phyloP scores from a whole-genome alignment of 345 rosid genomes.

The Corchorus capsularis region DNA sequence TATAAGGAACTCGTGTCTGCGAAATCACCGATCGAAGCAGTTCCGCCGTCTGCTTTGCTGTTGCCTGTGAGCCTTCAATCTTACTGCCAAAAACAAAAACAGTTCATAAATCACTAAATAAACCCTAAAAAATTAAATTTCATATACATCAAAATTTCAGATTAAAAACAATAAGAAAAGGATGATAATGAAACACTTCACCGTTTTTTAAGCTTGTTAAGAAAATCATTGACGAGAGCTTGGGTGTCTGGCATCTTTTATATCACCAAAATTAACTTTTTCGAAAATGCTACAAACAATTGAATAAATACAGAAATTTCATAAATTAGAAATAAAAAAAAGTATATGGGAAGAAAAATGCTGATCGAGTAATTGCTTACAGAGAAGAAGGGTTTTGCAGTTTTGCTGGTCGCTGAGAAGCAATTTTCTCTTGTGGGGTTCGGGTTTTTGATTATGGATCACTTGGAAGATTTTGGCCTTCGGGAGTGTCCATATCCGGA shows the following conservation, averaged over 20 bases:
- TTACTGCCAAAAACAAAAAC: conserved; percentile 45
- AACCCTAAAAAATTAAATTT: background rate
- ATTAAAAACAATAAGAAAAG: background rate
- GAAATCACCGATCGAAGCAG: conserved; percentile 89
- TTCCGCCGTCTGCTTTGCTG: conserved; percentile 82
- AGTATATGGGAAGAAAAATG: background rate
- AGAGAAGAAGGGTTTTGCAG: conserved; percentile 1
- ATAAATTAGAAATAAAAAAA: background rate
- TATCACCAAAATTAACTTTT: conserved; percentile 34
- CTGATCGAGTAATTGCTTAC: background rate
- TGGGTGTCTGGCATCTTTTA: conserved; percentile 86
- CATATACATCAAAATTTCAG: background rate
- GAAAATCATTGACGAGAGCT: conserved; percentile 67
- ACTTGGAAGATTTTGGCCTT: too few species aligned
- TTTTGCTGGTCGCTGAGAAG: too few species aligned
- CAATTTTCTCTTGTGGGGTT: too few species aligned
- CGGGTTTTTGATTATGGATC: too few species aligned
- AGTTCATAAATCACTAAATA: background rate
- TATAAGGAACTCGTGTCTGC: conserved; percentile 77
- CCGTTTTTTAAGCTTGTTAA: conserved; percentile 90
- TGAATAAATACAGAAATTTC: background rate
- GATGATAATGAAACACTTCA: conserved; percentile 11
- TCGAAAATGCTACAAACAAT: conserved; percentile 16
- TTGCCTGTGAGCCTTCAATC: conserved; percentile 96
- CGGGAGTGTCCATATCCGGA: too few species aligned